phyloP scores from a whole-genome alignment of 2,329 filamentous ascomycete genomes.

The Hymenoscyphus repandus region DNA sequence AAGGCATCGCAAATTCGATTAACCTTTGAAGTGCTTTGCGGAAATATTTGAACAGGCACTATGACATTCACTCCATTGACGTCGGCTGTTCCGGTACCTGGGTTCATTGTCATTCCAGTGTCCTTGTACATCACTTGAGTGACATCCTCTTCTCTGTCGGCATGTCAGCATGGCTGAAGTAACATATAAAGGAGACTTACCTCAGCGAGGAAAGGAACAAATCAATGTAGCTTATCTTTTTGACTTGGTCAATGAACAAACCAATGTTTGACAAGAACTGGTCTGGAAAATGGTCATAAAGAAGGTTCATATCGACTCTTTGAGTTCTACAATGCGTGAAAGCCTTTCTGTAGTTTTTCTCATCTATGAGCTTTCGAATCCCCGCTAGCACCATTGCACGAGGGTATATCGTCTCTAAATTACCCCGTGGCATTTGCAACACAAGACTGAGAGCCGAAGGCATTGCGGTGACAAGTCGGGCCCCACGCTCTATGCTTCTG shows the following conservation, averaged over 20 bases:
- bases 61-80: conserved; percentile 15
- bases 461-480: conserved; percentile 80
- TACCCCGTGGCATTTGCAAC: conserved; percentile 92
- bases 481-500: conserved; percentile 84
- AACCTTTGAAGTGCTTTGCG: conserved; percentile 53
- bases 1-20: conserved; percentile 87
- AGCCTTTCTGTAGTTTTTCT: conserved; percentile 74
- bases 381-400: conserved; percentile 88
- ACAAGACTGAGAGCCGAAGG: conserved; percentile 81
- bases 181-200: conserved; percentile 40
- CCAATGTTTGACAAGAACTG: conserved; percentile 75
- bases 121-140: conserved; percentile 90
- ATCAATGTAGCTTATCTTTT: conserved; percentile 77
- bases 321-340: conserved; percentile 88
- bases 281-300: conserved; percentile 86
- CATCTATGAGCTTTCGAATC: conserved; percentile 74
- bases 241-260: conserved; percentile 78
- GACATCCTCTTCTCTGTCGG: conserved; percentile 75
- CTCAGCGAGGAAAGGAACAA: conserved; percentile 82
- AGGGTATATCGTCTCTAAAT: conserved; percentile 91
- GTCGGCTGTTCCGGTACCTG: conserved; percentile 28
- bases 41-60: conserved; percentile 12
- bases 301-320: conserved; percentile 94
- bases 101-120: conserved; percentile 50
- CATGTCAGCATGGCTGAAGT: conserved; percentile 23